Evolutionary conservation across 1,284 basidiomycete species (phyloP), one percentile per base, ranked within the genome.

Genomic region (Moesziomyces globuligerus): DNA sequence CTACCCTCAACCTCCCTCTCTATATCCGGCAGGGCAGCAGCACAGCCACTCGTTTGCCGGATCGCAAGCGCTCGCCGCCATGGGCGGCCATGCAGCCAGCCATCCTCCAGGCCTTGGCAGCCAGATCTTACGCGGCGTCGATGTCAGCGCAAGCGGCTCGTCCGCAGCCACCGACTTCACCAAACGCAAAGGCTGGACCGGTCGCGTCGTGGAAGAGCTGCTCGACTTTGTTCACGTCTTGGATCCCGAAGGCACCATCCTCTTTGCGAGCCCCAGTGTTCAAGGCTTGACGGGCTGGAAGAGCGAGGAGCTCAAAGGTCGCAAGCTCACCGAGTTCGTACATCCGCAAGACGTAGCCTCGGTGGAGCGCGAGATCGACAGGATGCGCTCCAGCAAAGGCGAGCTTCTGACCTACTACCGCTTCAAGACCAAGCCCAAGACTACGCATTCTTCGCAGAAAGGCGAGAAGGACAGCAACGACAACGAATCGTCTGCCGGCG

Each of bases 201-300:
- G 50, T 3, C 68, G 77, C 28, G 68, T 79, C 24, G 72, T 79
- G 5, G 77, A 79, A 39, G 77, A 79, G 45, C 53, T 79, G 43
- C 62, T 77, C 38, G 77, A 79, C 53, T 78, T 79, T 53, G 71
- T 76, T 1, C 75, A 78, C 43, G 77, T 79, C 18, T 55, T 79
- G 32, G 75, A 78, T 52, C 62, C 61, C 7, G 54, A 74, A 5
- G 75, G 72, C 15, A 49, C 47, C 36, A 61, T 79, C 29, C 56
- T 77, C 10, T 76, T 74, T 50, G 77, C 76, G 37, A 70, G 64
- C 21, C 69, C 74, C 5, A 72, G 75, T 29, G 68, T 76, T 9
- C 51, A 58, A 39, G 50, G 53, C 17, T 32, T 79, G 17, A 79
- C 77, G 9, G 77, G 77, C 36, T 79, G 77, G 77, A 72, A 60